Evolutionary conservation across 1,139 yeast genomes (phyloP).

Genomic region (Scheffersomyces titani): DNA sequence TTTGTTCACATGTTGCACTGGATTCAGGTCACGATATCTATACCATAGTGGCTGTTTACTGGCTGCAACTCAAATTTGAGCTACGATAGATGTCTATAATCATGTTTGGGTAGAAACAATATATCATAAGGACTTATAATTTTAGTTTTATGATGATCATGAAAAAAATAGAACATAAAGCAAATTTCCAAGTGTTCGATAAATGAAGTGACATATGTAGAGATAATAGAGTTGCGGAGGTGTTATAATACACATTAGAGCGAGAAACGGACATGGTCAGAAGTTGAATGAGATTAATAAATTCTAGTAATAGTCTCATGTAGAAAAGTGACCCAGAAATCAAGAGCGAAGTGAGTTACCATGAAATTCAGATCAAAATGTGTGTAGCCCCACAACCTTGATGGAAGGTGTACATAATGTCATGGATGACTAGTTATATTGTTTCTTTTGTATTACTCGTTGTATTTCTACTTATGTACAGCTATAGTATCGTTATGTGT

Average conservation of each 20-base stretch:
- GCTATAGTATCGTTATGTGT: not conserved
- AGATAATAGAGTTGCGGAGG: too few species aligned
- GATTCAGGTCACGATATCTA: not conserved
- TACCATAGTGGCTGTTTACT: not conserved
- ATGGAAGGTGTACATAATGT: too few species aligned
- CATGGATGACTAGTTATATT: not conserved
- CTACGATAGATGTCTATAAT: not conserved
- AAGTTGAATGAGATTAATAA: too few species aligned
- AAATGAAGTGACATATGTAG: too few species aligned
- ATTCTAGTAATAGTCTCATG: too few species aligned
- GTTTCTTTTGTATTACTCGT: not conserved
- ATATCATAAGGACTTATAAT: not conserved
- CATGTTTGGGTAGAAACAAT: not conserved
- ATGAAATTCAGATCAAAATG: too few species aligned
- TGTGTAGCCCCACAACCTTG: too few species aligned
- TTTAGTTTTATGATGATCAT: not conserved
- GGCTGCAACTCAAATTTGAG: not conserved
- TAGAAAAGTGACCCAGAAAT: too few species aligned
- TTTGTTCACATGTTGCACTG: not conserved
- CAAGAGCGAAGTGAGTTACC: too few species aligned
- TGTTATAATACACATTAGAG: too few species aligned
- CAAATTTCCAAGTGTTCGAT: not conserved
- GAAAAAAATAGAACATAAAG: not conserved
- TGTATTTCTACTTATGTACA: not conserved
- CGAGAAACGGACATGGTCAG: too few species aligned